phyloP scores from a whole-genome alignment of 1,284 basidiomycete species.

The Ceratobasidium sp. region DNA sequence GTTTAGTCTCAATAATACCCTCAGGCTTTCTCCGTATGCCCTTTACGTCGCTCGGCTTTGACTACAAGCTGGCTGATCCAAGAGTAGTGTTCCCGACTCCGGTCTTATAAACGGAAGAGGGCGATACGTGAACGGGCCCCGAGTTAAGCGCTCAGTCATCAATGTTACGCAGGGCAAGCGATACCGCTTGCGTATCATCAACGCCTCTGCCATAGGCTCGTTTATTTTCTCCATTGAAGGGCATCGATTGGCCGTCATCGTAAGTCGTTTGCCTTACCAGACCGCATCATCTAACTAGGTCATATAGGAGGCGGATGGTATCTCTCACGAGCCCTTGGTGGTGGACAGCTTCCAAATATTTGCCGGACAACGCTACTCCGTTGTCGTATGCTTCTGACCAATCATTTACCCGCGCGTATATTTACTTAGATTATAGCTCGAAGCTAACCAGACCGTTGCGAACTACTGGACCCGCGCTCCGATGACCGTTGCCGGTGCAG shows the following conservation, averaged over 20 bases:
- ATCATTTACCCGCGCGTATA: too few relatives aligned
- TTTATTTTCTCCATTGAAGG: conserved; percentile 28
- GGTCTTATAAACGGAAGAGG: conserved; percentile 26
- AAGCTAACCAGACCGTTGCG: conserved; percentile 26
- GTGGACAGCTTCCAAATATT: conserved; percentile 26
- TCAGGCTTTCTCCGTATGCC: conserved; percentile 14
- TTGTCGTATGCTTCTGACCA: conserved; percentile 8
- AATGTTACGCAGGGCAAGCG: conserved; percentile 12
- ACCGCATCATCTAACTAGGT: background rate
- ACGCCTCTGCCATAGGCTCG: conserved; percentile 23
- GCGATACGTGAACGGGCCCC: conserved; percentile 19
- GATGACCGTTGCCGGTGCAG: conserved; percentile 24
- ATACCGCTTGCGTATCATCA: conserved; percentile 21
- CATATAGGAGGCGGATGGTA: conserved; percentile 29
- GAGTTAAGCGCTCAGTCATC: conserved; percentile 10
- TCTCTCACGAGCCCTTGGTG: conserved; percentile 23
- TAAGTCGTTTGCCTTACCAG: background rate
- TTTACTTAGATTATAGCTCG: background rate
- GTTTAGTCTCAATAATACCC: conserved; percentile 8
- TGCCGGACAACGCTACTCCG: conserved; percentile 24
- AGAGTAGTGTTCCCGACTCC: conserved; percentile 19
- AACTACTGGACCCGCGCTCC: conserved; percentile 32
- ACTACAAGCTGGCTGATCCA: background rate
- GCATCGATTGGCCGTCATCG: conserved; percentile 14
- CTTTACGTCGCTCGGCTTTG: background rate